Evolutionary conservation across 192 early-diverging fungal genomes (phyloP), one percentile per base, ranked within the genome.

Genomic region (Podila epigama): DNA sequence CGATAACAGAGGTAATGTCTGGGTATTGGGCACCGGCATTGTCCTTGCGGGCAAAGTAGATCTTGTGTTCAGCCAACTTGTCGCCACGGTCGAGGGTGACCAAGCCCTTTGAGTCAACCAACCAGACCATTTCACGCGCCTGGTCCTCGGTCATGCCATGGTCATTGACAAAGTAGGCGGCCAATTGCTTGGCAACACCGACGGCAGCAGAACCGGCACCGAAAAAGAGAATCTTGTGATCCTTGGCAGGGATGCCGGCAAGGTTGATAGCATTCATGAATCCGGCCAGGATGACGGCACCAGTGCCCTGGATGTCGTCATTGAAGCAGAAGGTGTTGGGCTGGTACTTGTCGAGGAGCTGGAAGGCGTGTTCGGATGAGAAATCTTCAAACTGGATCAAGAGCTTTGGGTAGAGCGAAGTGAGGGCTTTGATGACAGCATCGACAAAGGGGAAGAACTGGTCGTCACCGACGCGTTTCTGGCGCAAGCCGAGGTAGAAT

Each of bases 311-410:
- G 61, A 96, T 95, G 67, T 96, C 94, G 64, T 99, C 97, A 81
- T 99, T 99, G 81, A 99, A 99, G 80, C 89, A 93, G 56, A 93
- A 87, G 37, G 88, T 90, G 22, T 85, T 81, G 68, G 90, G 52
- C 60, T 92, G 87, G 81, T 95, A 96, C 59, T 90, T 85, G 20
- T 90, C 87, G 51, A 98, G 81, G 33, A 95, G 82, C 18, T 87
- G 91, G 75, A 97, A 97, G 11, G 97, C 93, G 54, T 97, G 95
- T 66, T 95, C 94, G 11, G 93, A 92, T 27, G 92, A 94, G 66
- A 96, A 99, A 75, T 98, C 97, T 81, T 98, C 97, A 56, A 97
- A 98, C 82, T 98, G 97, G 54, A 98, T 91, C 25, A 98, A 85
- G 67, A 95, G 73, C 41, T 88, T 79, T 10, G 95, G 95, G 84